These are phyloP conservation scores for Crithidia bombi DNA, from an alignment of 208 protist genomes.

Conservation along the genomic window DNA sequence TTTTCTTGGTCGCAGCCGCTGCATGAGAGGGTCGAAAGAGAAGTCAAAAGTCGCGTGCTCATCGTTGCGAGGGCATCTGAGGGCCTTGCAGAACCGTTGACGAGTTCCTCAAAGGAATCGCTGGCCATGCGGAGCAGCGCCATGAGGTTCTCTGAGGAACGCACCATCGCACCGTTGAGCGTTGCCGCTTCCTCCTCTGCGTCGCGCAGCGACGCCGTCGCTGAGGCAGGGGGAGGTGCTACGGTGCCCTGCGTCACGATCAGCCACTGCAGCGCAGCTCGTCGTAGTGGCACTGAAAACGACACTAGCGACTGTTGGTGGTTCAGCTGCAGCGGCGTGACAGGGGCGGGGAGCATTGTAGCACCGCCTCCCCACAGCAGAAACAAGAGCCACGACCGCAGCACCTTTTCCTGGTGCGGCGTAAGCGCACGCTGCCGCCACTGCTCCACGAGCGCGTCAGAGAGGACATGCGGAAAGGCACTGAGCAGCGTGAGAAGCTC, in stretches of 20 bases:
- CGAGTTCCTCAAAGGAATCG: not conserved
- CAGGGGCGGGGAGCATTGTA: not conserved
- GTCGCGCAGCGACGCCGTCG: no score
- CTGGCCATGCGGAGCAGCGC: not conserved
- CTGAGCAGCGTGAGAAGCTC: conserved; percentile 25
- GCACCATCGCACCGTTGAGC: not conserved
- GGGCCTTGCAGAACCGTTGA: not conserved
- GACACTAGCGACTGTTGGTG: not conserved
- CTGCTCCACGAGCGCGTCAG: conserved; percentile 7
- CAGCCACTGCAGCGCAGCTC: conserved; percentile 19
- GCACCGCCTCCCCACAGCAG: conserved; percentile 20
- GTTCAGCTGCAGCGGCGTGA: not conserved
- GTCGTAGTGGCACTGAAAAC: conserved; percentile 10
- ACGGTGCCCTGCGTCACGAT: conserved; percentile 15
- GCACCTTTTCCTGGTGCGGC: conserved; percentile 8
- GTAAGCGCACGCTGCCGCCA: conserved; percentile 26
- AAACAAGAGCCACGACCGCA: conserved; percentile 14
- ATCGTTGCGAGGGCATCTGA: not conserved
- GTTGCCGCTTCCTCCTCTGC: not conserved
- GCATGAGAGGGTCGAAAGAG: not conserved
- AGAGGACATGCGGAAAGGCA: conserved; percentile 29
- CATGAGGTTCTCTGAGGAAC: not conserved
- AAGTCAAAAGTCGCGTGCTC: not conserved
- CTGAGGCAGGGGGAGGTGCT: not conserved
- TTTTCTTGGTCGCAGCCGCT: not conserved